Conservation (phyloP, 192 early-diverging fungal species). For the Podila horticola region DNA sequence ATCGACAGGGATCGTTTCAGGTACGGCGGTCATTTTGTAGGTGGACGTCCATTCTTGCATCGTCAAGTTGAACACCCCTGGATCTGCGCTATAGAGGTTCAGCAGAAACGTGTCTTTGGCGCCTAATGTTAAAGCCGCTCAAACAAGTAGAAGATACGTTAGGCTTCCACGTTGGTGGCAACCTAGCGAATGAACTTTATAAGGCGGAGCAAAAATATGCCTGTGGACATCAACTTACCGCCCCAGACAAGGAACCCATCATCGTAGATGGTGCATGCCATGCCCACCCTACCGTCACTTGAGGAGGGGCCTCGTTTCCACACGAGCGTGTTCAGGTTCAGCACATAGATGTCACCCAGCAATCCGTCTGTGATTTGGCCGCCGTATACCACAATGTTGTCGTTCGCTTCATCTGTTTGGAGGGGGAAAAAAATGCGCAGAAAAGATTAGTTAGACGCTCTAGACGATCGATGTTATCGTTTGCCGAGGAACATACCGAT, state of each 20-base stretch:
- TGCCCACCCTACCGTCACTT: slow-evolving; percentile 4
- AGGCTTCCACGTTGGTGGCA: too few species aligned
- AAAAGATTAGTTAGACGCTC: neutral
- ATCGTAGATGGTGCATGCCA: slow-evolving; percentile 24
- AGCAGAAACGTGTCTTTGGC: slow-evolving; percentile 10
- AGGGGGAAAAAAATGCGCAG: neutral
- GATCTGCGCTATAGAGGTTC: neutral
- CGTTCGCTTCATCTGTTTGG: slow-evolving; percentile 5
- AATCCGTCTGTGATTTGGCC: slow-evolving; percentile 8
- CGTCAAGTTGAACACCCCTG: slow-evolving; percentile 16
- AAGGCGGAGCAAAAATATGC: too few species aligned
- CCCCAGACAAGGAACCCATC: slow-evolving; percentile 38
- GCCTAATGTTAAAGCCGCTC: neutral
- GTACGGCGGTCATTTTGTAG: neutral
- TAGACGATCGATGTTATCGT: neutral
- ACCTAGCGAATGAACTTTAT: neutral
- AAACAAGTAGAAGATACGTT: neutral
- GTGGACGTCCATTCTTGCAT: slow-evolving; percentile 3
- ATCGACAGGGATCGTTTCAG: too few species aligned
- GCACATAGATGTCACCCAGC: slow-evolving; percentile 17
- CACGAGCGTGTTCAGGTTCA: slow-evolving; percentile 16
- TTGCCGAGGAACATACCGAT: slow-evolving; percentile 6
- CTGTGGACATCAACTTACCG: neutral
- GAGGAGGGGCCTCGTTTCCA: slow-evolving; percentile 5
- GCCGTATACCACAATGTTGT: slow-evolving; percentile 20